Evolutionary conservation across 2,329 filamentous ascomycete genomes (phyloP).

Genomic region (Aspergillus pseudoterreus): DNA sequence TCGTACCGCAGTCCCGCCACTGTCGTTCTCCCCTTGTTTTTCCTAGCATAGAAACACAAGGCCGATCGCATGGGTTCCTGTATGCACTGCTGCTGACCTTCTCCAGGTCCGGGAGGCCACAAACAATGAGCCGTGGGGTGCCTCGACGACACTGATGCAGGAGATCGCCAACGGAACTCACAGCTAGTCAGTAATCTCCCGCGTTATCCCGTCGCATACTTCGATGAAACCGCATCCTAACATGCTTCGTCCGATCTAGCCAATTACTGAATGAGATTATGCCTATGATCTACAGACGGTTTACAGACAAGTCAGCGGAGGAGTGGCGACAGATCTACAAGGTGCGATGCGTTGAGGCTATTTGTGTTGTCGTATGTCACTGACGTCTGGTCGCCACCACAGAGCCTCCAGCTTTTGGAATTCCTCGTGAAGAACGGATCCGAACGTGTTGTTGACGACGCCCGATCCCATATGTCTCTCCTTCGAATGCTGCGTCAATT

Average conservation of each 20-base stretch:
- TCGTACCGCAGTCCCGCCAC: slow-evolving; percentile 18
- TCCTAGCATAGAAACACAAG: not conserved
- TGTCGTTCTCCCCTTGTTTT: slow-evolving; percentile 2
- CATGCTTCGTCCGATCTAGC: slow-evolving; percentile 46
- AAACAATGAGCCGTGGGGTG: slow-evolving; percentile 98
- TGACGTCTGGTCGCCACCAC: not conserved
- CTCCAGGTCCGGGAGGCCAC: slow-evolving; percentile 88
- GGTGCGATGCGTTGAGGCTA: slow-evolving; percentile 42
- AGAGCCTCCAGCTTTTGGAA: slow-evolving; percentile 85
- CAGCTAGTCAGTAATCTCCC: slow-evolving; percentile 73
- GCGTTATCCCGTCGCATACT: slow-evolving; percentile 5
- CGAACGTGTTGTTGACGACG: slow-evolving; percentile 95
- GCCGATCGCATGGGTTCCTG: not conserved
- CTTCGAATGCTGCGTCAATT: slow-evolving; percentile 99
- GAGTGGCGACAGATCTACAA: slow-evolving; percentile 99
- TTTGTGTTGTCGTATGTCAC: not conserved
- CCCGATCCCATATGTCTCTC: slow-evolving; percentile 87
- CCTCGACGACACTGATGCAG: slow-evolving; percentile 81
- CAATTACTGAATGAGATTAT: slow-evolving; percentile 98
- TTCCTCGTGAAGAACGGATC: slow-evolving; percentile 98
- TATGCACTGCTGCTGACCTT: slow-evolving; percentile 15
- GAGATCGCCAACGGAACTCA: slow-evolving; percentile 98
- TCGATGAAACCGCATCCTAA: slow-evolving; percentile 9
- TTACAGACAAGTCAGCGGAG: slow-evolving; percentile 96
- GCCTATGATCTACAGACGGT: slow-evolving; percentile 99